phyloP scores from a whole-genome alignment of 192 early-diverging fungal genomes.

The Linnemannia schmuckeri region DNA sequence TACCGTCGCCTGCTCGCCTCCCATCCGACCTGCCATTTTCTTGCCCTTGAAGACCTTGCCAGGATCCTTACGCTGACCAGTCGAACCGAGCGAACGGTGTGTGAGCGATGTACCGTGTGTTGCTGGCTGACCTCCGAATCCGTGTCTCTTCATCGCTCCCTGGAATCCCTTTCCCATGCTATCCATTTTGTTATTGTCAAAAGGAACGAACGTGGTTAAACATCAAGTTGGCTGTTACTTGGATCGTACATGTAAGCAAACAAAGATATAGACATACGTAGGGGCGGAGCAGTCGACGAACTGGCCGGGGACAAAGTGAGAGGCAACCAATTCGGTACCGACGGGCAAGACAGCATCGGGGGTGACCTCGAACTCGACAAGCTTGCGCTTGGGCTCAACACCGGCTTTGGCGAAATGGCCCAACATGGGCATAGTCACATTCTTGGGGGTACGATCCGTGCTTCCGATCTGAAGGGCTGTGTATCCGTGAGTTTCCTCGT shows the following conservation, averaged over 20 bases:
- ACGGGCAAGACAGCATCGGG: constrained; percentile 87
- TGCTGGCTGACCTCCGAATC: constrained; percentile 91
- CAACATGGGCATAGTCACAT: constrained; percentile 77
- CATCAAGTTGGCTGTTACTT: neutral
- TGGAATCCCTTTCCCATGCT: constrained; percentile 95
- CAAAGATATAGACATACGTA: constrained; percentile 65
- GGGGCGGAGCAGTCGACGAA: constrained; percentile 92
- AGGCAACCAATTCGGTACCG: constrained; percentile 80
- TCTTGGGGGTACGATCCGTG: constrained; percentile 69
- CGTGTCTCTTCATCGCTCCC: constrained; percentile 98
- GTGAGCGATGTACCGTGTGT: constrained; percentile 94
- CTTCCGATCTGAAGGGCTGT: constrained; percentile 79
- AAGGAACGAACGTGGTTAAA: too few species aligned
- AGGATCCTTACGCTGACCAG: constrained; percentile 86
- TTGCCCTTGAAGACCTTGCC: constrained; percentile 95
- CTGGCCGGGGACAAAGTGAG: constrained; percentile 96
- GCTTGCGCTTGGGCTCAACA: constrained; percentile 81
- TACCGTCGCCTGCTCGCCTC: constrained; percentile 83
- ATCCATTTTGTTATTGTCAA: neutral
- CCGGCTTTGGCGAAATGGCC: constrained; percentile 81
- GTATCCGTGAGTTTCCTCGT: constrained; percentile 66
- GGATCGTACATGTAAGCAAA: neutral
- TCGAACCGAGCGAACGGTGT: constrained; percentile 91
- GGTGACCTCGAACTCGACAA: constrained; percentile 88
- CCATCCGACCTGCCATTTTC: constrained; percentile 98